Conservation (phyloP, 306 rosid genomes). For the Inga leiocalycina region DNA sequence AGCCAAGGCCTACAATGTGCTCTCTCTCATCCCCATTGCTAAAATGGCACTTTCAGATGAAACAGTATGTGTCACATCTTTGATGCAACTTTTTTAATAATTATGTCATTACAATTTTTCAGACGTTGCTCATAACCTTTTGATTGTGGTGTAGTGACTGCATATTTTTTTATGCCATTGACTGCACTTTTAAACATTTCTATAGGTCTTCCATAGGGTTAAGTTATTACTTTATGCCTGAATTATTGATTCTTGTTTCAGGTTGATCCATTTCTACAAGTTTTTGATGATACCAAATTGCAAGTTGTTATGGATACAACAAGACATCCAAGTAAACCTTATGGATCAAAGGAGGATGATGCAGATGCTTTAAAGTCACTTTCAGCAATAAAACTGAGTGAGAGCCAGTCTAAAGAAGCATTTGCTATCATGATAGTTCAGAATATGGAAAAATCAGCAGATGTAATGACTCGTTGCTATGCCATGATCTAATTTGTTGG, state of each 20-base stretch:
- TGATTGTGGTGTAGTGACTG: not conserved
- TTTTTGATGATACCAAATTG: slow-evolving; percentile 71
- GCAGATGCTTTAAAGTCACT: slow-evolving; percentile 60
- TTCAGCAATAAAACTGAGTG: slow-evolving; percentile 55
- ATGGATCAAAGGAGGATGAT: slow-evolving; percentile 84
- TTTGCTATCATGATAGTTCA: slow-evolving; percentile 69
- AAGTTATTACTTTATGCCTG: slow-evolving; percentile 8
- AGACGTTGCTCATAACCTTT: not conserved
- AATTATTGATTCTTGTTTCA: slow-evolving; percentile 39
- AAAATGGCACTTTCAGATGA: slow-evolving; percentile 58
- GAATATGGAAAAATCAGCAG: slow-evolving; percentile 52
- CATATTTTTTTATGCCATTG: not conserved
- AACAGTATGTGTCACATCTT: slow-evolving; percentile 48
- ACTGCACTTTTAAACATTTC: slow-evolving; percentile 7
- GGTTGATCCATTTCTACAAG: slow-evolving; percentile 80
- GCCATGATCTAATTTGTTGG: slow-evolving; percentile 13
- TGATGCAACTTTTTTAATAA: slow-evolving; percentile 17
- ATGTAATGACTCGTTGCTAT: slow-evolving; percentile 47
- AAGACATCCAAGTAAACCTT: slow-evolving; percentile 39
- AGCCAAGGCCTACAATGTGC: slow-evolving; percentile 70
- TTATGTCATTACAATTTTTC: slow-evolving; percentile 13
- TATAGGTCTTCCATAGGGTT: slow-evolving; percentile 18
- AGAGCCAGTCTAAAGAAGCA: slow-evolving; percentile 70
- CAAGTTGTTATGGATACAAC: slow-evolving; percentile 50
- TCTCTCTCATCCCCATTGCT: slow-evolving; percentile 62